Conservation (phyloP, 73 alveolate species). For the Paramecium tetraurelia region DNA sequence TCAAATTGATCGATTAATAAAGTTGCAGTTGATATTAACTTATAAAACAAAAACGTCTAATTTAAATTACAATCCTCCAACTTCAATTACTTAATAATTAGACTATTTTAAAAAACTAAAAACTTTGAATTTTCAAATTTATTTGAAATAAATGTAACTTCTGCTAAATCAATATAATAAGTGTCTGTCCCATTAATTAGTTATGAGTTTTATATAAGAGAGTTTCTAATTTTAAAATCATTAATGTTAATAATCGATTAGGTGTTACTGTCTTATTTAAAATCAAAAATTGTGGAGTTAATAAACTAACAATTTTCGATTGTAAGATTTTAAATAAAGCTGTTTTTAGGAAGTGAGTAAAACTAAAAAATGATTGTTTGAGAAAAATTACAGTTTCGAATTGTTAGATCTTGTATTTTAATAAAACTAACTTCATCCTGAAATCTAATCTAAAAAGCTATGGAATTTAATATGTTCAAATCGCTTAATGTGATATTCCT, state of each 20-base stretch:
- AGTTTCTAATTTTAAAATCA: background rate
- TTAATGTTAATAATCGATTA: background rate
- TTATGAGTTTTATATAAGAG: background rate
- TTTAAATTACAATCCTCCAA: background rate
- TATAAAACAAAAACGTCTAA: background rate
- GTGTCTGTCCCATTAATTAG: background rate
- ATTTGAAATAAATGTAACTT: background rate
- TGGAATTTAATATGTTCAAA: background rate
- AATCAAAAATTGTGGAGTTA: background rate
- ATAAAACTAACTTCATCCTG: background rate
- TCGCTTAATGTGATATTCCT: background rate
- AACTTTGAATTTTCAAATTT: background rate
- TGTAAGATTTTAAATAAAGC: background rate
- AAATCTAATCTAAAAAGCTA: background rate
- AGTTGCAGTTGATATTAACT: background rate
- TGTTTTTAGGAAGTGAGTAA: background rate
- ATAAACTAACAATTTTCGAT: background rate
- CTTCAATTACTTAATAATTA: background rate
- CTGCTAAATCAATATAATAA: background rate
- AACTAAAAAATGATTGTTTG: background rate
- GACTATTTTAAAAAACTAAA: background rate
- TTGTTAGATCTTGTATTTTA: background rate
- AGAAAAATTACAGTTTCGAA: background rate
- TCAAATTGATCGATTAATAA: background rate
- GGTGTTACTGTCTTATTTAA: background rate